A percentile compares a stretch with the other conserved stretches of the same genome.
These are phyloP conservation scores for Pseudopyricularia javanii DNA, from an alignment of 2,329 filamentous ascomycete genomes.

Conservation along the genomic window DNA sequence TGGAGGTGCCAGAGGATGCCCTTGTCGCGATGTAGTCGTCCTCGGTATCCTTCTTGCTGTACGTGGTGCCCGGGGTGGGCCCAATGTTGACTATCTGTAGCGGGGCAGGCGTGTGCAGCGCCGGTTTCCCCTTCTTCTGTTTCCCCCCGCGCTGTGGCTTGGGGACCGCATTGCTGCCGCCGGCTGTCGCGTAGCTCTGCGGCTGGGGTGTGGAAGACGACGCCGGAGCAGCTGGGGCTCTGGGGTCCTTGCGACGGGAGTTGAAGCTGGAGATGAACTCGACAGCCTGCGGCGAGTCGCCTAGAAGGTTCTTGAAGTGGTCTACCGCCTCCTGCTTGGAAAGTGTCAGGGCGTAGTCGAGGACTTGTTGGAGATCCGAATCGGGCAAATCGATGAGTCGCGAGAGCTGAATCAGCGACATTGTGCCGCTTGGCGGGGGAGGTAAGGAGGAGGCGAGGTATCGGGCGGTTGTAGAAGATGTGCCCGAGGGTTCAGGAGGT, in stretches of 20 bases:
- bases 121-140: slow-evolving; percentile 45
- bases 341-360: slow-evolving; percentile 69
- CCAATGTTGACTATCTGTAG: slow-evolving; percentile 53
- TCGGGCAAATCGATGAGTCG: slow-evolving; percentile 76
- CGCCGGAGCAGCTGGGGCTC: slow-evolving; percentile 3
- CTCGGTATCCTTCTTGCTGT: slow-evolving; percentile 59
- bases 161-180: slow-evolving; percentile 27
- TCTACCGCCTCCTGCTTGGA: slow-evolving; percentile 67
- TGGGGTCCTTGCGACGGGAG: slow-evolving; percentile 39
- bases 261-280: slow-evolving; percentile 80
- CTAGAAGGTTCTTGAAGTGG: slow-evolving; percentile 79
- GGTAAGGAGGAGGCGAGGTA: background rate
- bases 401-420: slow-evolving; percentile 57
- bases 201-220: slow-evolving; percentile 2
- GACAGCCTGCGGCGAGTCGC: slow-evolving; percentile 65
- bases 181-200: slow-evolving; percentile 2
- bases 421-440: slow-evolving; percentile 11
- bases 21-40: slow-evolving; percentile 59
- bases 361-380: slow-evolving; percentile 69
- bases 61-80: slow-evolving; percentile 51
- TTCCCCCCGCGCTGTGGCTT: slow-evolving; percentile 27
- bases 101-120: slow-evolving; percentile 51
- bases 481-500: too few relatives aligned
- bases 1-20: slow-evolving; percentile 21
- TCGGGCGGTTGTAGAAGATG: too few relatives aligned